These are phyloP conservation scores for Oryza officinalis DNA, from an alignment of 176 grass and related monocot genomes.

Conservation along the genomic window DNA sequence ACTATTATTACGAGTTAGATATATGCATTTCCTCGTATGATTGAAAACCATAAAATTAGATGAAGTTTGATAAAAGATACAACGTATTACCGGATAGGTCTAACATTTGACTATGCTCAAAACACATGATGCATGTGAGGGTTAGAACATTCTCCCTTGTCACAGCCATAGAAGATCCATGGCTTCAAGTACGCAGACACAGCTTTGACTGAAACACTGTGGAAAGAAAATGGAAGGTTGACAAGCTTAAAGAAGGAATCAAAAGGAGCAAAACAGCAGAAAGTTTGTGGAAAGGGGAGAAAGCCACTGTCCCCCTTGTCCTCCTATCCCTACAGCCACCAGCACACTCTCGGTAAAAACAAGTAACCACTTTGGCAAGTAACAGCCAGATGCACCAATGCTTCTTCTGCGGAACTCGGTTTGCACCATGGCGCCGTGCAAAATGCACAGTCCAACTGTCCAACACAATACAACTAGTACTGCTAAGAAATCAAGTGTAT, in stretches of 20 bases:
- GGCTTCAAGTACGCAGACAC: background rate
- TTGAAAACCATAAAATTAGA: too few species aligned
- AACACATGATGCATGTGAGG: background rate
- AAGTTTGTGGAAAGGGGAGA: conserved; percentile 54
- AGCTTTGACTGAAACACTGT: conserved; percentile 27
- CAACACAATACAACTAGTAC: background rate
- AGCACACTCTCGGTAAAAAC: background rate
- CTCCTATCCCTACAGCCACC: conserved; percentile 8
- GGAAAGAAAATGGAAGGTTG: conserved; percentile 54
- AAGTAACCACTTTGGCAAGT: conserved; percentile 37
- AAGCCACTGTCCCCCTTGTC: conserved; percentile 34
- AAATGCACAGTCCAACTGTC: background rate
- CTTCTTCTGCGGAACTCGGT: conserved; percentile 19
- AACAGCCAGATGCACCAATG: conserved; percentile 19
- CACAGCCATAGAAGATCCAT: conserved; percentile 12
- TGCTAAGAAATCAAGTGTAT: background rate
- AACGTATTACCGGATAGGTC: too few species aligned
- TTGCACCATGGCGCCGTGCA: conserved; percentile 15
- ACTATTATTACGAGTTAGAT: too few species aligned
- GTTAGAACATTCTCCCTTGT: background rate
- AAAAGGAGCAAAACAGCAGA: conserved; percentile 47
- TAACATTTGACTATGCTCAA: background rate
- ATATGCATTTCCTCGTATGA: background rate
- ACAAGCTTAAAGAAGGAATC: conserved; percentile 41
- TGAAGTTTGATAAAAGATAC: too few species aligned